Evolutionary conservation across 441 rosid genomes (phyloP), one percentile per base, ranked within the genome.

Genomic region (Brassica balearica): DNA sequence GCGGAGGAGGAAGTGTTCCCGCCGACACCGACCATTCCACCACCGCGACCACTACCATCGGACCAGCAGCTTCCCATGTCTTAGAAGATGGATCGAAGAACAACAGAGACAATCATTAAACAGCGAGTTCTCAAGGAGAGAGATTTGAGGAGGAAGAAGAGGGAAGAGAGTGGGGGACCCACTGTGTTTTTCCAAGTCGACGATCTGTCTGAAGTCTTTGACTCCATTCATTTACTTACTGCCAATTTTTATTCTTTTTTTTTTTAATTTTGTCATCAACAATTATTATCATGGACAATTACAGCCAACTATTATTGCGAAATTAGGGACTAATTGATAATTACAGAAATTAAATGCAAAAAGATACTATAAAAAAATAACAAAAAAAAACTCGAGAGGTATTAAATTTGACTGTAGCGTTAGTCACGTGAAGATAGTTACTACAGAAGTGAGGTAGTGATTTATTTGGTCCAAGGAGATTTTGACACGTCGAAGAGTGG

Each of bases 51-150:
- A 56, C 90, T 88, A 65, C 74, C 88, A 77, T 89, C 92, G 23
- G 98, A 95, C 87, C 86, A 92, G 80, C 98, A 95, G 72, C 91
- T 92, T 55, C 98, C 98, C 98, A 93, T 93, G 0, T 6, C 34
- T 58, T 10, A 71, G 2, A 11, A 58, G 22, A 9, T 75, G 73
- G 68, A 75, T 68, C 67, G 32, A 67, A 25, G 12, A 43, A 43
- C 3, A 27, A 41, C 14, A 34, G 78, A 74, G 66, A 56, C 10
- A 23, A 56, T 0, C 72, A 78, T 78, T 68, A 4, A 56, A 73
- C 69, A 61, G 76, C 55, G 77, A 75, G 59, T 4, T 7, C 27
- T 0, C 8, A 63, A 48, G 58, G 60, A 46, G 8, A 22, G 81
- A 77, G 76, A 77, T 66, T 66, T 64, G 69, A 34, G 43, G 68